Conservation (phyloP, 208 protist species). For the Leishmania major region DNA sequence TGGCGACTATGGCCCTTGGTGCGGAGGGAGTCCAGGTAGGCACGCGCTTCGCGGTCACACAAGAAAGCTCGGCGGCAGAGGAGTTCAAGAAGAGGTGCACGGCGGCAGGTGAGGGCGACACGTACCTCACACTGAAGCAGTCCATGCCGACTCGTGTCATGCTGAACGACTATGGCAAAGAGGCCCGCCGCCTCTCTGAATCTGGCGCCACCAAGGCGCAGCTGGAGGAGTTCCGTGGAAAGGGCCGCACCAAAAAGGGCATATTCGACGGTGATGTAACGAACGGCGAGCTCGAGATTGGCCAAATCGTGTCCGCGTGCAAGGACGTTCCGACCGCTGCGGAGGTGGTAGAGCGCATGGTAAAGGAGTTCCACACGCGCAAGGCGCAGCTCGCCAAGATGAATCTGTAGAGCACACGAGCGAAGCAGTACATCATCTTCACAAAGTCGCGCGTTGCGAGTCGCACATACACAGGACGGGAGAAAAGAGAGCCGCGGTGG, state of each 20-base stretch:
- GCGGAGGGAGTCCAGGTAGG: slow-evolving; percentile 81
- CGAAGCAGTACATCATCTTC: neutral
- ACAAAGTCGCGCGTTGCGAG: neutral
- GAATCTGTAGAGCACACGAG: slow-evolving; percentile 23
- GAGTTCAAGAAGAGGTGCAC: slow-evolving; percentile 60
- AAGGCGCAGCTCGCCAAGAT: slow-evolving; percentile 22
- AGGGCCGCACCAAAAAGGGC: slow-evolving; percentile 48
- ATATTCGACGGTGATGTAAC: slow-evolving; percentile 62
- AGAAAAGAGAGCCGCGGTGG: neutral
- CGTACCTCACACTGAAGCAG: slow-evolving; percentile 68
- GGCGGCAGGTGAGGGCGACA: slow-evolving; percentile 47
- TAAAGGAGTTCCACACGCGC: slow-evolving; percentile 53
- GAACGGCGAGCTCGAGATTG: slow-evolving; percentile 70
- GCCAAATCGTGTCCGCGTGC: slow-evolving; percentile 54
- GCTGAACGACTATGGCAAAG: slow-evolving; percentile 65
- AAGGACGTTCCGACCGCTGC: slow-evolving; percentile 44
- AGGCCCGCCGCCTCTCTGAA: slow-evolving; percentile 38
- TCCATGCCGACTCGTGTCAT: slow-evolving; percentile 61
- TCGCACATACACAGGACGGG: neutral
- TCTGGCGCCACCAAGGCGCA: slow-evolving; percentile 46
- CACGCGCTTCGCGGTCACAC: slow-evolving; percentile 74
- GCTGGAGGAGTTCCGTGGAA: slow-evolving; percentile 43
- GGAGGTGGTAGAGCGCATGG: slow-evolving; percentile 52
- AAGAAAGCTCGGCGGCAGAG: slow-evolving; percentile 55
- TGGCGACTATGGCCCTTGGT: slow-evolving; percentile 71